These are phyloP conservation scores for Colletotrichum sidae DNA, from an alignment of 2,329 filamentous ascomycete species.

Conservation along the genomic window DNA sequence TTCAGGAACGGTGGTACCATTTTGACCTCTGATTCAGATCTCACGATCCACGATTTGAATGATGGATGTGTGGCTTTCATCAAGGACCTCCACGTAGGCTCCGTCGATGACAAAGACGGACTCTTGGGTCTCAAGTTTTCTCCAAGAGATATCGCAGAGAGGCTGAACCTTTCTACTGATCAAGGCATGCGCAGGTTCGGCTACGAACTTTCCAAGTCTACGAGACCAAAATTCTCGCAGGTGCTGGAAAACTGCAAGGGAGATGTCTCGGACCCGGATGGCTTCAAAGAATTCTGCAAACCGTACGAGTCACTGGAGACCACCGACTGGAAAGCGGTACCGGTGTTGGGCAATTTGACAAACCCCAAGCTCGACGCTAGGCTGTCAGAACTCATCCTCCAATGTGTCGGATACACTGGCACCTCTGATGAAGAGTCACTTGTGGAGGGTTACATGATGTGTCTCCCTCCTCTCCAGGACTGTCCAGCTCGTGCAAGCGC, in stretches of 20 bases:
- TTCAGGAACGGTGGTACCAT: slow-evolving; percentile 65
- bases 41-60: slow-evolving; percentile 80
- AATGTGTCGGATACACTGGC: slow-evolving; percentile 46
- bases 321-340: slow-evolving; percentile 29
- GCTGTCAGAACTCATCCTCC: slow-evolving; percentile 52
- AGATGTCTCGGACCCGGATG: slow-evolving; percentile 35
- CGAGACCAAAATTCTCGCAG: slow-evolving; percentile 40
- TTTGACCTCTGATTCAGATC: slow-evolving; percentile 88
- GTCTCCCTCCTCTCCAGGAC: slow-evolving; percentile 73
- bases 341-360: slow-evolving; percentile 9
- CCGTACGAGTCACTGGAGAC: slow-evolving; percentile 44
- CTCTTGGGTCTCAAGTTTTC: slow-evolving; percentile 41
- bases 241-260: slow-evolving; percentile 34
- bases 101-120: slow-evolving; percentile 38
- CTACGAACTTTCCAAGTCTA: slow-evolving; percentile 49
- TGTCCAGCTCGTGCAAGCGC: slow-evolving; percentile 65
- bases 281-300: slow-evolving; percentile 46
- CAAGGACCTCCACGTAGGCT: slow-evolving; percentile 64
- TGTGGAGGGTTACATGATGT: slow-evolving; percentile 58
- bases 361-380: slow-evolving; percentile 49
- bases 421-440: slow-evolving; percentile 42
- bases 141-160: slow-evolving; percentile 52
- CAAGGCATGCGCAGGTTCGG: slow-evolving; percentile 47
- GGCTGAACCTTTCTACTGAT: slow-evolving; percentile 52
- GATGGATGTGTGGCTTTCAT: slow-evolving; percentile 76